Evolutionary conservation across 257 asterid species (phyloP), one percentile per base, ranked within the genome.

Genomic region (Fraxinus pennsylvanica): DNA sequence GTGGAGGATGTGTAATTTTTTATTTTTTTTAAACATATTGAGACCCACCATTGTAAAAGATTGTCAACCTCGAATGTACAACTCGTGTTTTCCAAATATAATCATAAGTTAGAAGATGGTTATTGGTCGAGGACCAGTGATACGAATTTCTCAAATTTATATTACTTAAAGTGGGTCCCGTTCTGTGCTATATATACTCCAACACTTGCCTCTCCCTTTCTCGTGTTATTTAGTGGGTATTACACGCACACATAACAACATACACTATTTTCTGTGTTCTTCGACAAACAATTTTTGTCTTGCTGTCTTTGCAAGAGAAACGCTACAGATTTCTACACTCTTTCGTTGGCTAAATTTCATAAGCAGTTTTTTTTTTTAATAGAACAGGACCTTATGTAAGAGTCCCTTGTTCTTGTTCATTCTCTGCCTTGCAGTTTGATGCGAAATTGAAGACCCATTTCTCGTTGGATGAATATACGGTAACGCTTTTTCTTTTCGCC

Each of bases 391-490:
- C 21, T 5, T 8, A 21, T 8, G 67, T 59, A 66, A 47, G 38
- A 22, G 35, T 70, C 25, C 71, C 47, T 65, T 74, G 74, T 71
- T 67, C 57, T 47, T 67, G 73, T 72, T 65, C 72, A 75, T 54
- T 50, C 41, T 47, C 72, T 70, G 59, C 81, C 73, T 71, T 39
- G 71, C 30, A 36, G 82, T 71, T 86, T 85, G 77, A 81, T 75
- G 78, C 82, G 68, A 73, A 76, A 84, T 81, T 81, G 81, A 59
- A 68, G 82, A 68, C 84, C 87, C 88, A 54, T 77, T 81, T 82
- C 57, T 45, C 74, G 22, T 74, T 82, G 84, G 82, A 67, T 66
- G 79, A 65, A 79, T 69, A 78, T 61, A 63, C 63, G 87, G 87
- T 86, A 88, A 84, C 30, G 73, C 70, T 65, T 77, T 72, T 72